phyloP scores from a whole-genome alignment of 1,284 basidiomycete species.

The Leccinum pachyderme region DNA sequence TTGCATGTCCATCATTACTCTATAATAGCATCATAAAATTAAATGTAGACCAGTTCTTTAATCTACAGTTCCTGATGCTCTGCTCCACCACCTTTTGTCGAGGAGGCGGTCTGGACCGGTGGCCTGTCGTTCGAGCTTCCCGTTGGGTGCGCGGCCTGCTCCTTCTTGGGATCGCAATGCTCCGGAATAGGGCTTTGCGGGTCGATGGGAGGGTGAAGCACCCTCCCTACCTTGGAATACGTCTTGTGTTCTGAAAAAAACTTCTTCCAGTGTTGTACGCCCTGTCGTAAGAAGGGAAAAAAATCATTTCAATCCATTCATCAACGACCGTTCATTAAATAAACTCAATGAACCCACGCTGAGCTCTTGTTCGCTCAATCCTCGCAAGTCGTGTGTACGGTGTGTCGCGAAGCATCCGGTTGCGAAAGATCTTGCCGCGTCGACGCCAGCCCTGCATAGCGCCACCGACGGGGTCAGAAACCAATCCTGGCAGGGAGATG shows the following conservation, averaged over 20 bases:
- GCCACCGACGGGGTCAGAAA: constrained; percentile 16
- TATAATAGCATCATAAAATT: constrained; percentile 20
- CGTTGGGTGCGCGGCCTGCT: constrained; percentile 21
- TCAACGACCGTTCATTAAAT: not conserved
- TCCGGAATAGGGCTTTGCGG: constrained; percentile 75
- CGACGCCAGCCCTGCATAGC: constrained; percentile 70
- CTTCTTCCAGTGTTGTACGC: constrained; percentile 82
- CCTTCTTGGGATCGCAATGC: constrained; percentile 70
- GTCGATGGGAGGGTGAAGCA: constrained; percentile 75
- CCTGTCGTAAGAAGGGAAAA: constrained; percentile 39
- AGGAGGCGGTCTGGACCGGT: constrained; percentile 10
- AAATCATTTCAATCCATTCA: not conserved
- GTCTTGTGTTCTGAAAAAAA: constrained; percentile 83
- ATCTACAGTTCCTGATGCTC: constrained; percentile 41
- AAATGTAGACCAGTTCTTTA: constrained; percentile 12
- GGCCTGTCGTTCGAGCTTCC: constrained; percentile 10
- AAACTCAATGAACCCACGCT: constrained; percentile 41
- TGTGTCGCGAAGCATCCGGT: constrained; percentile 92
- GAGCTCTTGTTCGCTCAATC: constrained; percentile 69
- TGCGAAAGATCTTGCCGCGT: constrained; percentile 86
- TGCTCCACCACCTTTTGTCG: constrained; percentile 10
- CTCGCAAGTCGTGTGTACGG: constrained; percentile 87
- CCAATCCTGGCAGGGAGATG: not conserved
- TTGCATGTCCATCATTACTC: constrained; percentile 22
- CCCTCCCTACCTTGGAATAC: constrained; percentile 75